Evolutionary conservation across 179 eudicot species (phyloP), one percentile per base, ranked within the genome.

Genomic region (Silene vulgaris): DNA sequence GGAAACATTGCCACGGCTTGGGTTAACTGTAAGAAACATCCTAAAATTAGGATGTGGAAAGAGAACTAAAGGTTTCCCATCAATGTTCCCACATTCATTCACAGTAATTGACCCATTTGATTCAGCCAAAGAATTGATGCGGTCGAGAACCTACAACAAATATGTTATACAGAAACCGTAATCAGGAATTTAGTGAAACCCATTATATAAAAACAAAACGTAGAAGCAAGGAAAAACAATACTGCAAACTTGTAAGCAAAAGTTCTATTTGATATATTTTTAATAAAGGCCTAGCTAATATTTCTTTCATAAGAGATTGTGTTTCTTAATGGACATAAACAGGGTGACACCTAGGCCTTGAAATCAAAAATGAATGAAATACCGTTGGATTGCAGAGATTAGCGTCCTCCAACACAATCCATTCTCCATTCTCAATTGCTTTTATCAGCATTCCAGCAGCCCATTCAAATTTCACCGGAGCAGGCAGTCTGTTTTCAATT

Each of bases 301-400:
- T 40, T 45, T 45, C 52, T 45, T 45, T 45, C 11, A 45, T 9
- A 11, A 45, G 48, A 8, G 48, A 40, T 13, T 45, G 14, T 45
- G 13, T 45, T 40, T 8, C 48, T 40, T 11, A 40, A 40, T 8
- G 48, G 48, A 8, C 48, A 40, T 40, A 40, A 40, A 0, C 2
- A 40, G 48, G 48, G 48, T 40, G 48, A 0, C 12, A 11, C 48
- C 52, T 45, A 45, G 52, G 52, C 14, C 52, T 9, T 45, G 52
- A 45, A 45, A 64, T 19, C 12, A 81, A n/a, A n/a, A 23, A 23
- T 23, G 26, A 80, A 71, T 19, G 16, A 79, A 88, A 32, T 75
- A 93, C 98, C 78, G 99, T 92, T 73, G 99, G 99, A 79, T 92
- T 95, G 85, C 99, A 95, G 75, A 92, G 93, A 80, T 95, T 95